Evolutionary conservation across 2,329 filamentous ascomycete genomes (phyloP).

Genomic region (Pestalotiopsis sp.): DNA sequence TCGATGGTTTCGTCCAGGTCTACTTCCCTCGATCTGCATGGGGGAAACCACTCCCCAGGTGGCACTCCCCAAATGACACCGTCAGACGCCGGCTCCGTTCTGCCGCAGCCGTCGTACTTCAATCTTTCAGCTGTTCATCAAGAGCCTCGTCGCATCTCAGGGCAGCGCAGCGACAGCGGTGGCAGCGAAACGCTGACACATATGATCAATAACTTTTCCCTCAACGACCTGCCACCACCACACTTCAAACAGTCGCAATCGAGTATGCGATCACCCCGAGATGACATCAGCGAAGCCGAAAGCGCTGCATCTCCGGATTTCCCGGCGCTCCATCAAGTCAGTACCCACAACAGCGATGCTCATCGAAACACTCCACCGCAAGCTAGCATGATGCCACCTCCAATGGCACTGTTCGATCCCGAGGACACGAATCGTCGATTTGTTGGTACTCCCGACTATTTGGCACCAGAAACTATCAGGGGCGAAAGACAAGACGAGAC

Average conservation of each 20-base stretch:
- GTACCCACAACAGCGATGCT: conserved; percentile 47
- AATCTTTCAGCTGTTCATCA: conserved; percentile 61
- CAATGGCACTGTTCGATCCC: conserved; percentile 93
- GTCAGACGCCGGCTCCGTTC: conserved; percentile 61
- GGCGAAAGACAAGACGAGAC: conserved; percentile 95
- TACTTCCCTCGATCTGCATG: conserved; percentile 86
- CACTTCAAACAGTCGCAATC: conserved; percentile 30
- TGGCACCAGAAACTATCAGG: conserved; percentile 95
- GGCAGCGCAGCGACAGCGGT: conserved; percentile 87
- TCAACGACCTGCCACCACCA: conserved; percentile 60
- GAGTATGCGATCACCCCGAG: conserved; percentile 62
- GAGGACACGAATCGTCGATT: conserved; percentile 92
- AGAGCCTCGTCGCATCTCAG: conserved; percentile 73
- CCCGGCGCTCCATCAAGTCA: conserved; percentile 60
- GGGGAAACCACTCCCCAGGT: conserved; percentile 71
- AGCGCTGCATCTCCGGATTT: conserved; percentile 78
- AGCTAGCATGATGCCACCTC: conserved; percentile 79
- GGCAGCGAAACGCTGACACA: conserved; percentile 83
- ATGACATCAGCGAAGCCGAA: conserved; percentile 74
- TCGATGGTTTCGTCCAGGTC: conserved; percentile 91
- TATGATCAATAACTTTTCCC: conserved; percentile 79
- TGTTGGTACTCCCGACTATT: conserved; percentile 94
- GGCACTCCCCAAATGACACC: conserved; percentile 88
- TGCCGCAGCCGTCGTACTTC: conserved; percentile 93
- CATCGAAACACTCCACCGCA: conserved; percentile 64